Conservation (phyloP, 2,329 filamentous ascomycete species). For the Pyricularia sp. region DNA sequence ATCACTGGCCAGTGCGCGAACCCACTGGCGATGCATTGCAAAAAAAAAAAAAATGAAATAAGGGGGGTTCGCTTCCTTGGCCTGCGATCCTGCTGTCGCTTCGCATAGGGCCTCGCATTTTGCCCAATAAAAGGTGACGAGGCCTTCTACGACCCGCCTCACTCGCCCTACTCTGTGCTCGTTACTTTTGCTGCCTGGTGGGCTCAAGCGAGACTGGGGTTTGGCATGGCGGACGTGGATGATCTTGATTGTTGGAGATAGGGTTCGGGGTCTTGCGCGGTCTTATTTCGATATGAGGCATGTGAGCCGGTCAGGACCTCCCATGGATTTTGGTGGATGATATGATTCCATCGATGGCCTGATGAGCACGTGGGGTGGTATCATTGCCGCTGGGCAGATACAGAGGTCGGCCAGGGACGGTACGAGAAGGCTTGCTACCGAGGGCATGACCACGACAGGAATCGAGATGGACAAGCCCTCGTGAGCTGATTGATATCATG, state of each 20-base stretch:
- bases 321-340: background rate
- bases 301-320: background rate
- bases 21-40: too few species aligned
- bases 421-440: too few species aligned
- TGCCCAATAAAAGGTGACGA: background rate
- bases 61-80: too few species aligned
- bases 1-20: background rate
- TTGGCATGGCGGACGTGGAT: too few species aligned
- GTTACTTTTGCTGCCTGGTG: too few species aligned
- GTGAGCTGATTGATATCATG: background rate
- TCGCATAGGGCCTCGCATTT: background rate
- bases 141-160: background rate
- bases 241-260: too few species aligned
- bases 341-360: background rate
- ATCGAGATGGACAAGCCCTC: background rate
- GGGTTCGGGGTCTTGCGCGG: too few species aligned
- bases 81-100: background rate
- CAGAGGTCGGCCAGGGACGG: background rate
- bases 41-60: too few species aligned
- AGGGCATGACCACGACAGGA: background rate
- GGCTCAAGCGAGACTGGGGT: too few species aligned
- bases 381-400: background rate
- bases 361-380: background rate
- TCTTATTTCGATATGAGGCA: too few species aligned
- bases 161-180: background rate